phyloP scores from a whole-genome alignment of 2,329 filamentous ascomycete species.

The Colletotrichum godetiae region DNA sequence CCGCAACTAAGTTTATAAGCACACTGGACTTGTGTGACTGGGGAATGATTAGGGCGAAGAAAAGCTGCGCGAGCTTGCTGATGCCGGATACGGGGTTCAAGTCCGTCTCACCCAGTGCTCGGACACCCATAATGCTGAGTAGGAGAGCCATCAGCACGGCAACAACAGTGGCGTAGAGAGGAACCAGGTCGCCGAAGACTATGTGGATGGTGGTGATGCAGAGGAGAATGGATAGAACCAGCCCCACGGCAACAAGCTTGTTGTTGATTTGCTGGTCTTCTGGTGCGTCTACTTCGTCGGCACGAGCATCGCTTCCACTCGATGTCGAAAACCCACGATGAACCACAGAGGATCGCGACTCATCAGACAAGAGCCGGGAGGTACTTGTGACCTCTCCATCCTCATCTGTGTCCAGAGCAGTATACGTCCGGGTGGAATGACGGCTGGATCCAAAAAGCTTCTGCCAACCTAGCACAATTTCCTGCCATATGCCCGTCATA shows the following conservation, averaged over 20 bases:
- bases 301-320: not conserved
- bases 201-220: slow-evolving; percentile 86
- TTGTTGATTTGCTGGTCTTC: slow-evolving; percentile 82
- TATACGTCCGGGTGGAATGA: slow-evolving; percentile 5
- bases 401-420: slow-evolving; percentile 22
- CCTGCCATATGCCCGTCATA: slow-evolving; percentile 1
- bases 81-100: slow-evolving; percentile 97
- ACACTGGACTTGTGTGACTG: slow-evolving; percentile 84
- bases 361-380: slow-evolving; percentile 13
- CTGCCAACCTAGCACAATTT: not conserved
- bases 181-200: slow-evolving; percentile 86
- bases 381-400: slow-evolving; percentile 7
- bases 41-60: slow-evolving; percentile 92
- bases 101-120: slow-evolving; percentile 84
- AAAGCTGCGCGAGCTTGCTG: slow-evolving; percentile 93
- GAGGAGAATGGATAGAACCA: slow-evolving; percentile 80
- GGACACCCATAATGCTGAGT: slow-evolving; percentile 79
- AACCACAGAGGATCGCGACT: not conserved
- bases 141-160: slow-evolving; percentile 88
- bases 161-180: slow-evolving; percentile 78
- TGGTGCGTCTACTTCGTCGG: slow-evolving; percentile 88
- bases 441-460: not conserved
- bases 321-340: not conserved
- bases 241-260: slow-evolving; percentile 77
- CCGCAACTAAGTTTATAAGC: slow-evolving; percentile 94